Evolutionary conservation across 2,329 filamentous ascomycete genomes (phyloP), one percentile per base, ranked within the genome.

Genomic region (Myriosclerotinia duriaeana): DNA sequence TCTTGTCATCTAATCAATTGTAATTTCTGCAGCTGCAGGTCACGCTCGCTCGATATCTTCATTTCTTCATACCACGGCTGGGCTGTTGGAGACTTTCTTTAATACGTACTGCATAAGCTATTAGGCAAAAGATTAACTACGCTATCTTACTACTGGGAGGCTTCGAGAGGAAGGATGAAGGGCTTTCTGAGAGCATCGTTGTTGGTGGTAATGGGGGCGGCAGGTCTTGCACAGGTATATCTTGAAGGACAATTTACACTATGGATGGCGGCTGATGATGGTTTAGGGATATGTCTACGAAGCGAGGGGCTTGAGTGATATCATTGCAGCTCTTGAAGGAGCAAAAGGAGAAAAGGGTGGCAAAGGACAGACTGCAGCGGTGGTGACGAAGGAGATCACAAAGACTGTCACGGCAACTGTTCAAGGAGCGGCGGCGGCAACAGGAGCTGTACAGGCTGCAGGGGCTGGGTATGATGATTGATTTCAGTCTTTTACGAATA

Each of bases 391-490:
- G 17, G 42, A 60, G 12, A 44, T 42, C 61, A 59, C 59, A 42
- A 69, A 68, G 56, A 66, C 78, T 40, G 72, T 79, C 22, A 79
- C 78, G 14, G 75, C 78, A n/a, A 72, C 71, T 1, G 69, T 62
- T 14, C 72, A 66, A 26, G 72, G 42, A 54, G 38, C 69, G 22
- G 72, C 68, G n/a, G 67, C 65, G 34, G 67, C 64, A 62, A 73
- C 72, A 53, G 65, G 74, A 40, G 56, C 48, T 52, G 48, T 56
- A 44, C 48, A 61, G 15, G 68, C 64, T 42, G 65, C 53, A 26
- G 70, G 61, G 48, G 67, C 59, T 30, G 58, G 48, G 58, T 63
- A 55, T 20, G 64, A 38, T 34, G 17, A 26, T 26, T 20, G 6
- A 30, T n/a, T 12, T 53, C 22, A 40, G 30, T 56, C 17, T 22